Percentiles rank a stretch among this genome's conserved stretches.
These are phyloP conservation scores for Tephrocybe sp. DNA, from an alignment of 768 basidiomycete species.

Conservation along the genomic window DNA sequence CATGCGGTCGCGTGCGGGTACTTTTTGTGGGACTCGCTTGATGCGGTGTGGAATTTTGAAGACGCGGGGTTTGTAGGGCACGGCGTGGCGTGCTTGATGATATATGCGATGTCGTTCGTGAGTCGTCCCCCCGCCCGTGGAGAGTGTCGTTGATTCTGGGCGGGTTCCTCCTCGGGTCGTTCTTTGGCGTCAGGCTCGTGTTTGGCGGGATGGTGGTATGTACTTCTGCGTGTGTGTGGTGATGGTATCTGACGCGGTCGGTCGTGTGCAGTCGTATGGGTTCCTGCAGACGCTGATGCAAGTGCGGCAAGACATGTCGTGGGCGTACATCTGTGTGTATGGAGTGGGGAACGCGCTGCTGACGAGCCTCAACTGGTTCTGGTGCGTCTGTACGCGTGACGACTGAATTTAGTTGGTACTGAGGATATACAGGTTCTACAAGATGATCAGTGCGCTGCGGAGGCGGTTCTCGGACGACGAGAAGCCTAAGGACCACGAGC, in stretches of 20 bases:
- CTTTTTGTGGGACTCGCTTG: slow-evolving; percentile 84
- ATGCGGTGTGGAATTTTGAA: slow-evolving; percentile 65
- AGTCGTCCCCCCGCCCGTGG: too few species aligned
- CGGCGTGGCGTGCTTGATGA: slow-evolving; percentile 65
- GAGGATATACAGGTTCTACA: slow-evolving; percentile 56
- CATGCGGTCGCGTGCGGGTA: slow-evolving; percentile 77
- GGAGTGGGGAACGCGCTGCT: slow-evolving; percentile 62
- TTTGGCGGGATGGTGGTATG: slow-evolving; percentile 60
- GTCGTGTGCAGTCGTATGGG: slow-evolving; percentile 54
- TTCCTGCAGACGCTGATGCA: slow-evolving; percentile 62
- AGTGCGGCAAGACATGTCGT: slow-evolving; percentile 54
- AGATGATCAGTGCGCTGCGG: slow-evolving; percentile 66
- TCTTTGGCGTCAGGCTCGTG: slow-evolving; percentile 69
- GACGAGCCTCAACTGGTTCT: slow-evolving; percentile 76
- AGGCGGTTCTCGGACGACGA: neutral
- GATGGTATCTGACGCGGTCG: too few species aligned
- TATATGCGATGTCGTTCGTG: slow-evolving; percentile 74
- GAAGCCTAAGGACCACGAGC: slow-evolving; percentile 14
- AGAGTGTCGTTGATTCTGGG: too few species aligned
- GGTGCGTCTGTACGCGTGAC: slow-evolving; percentile 57
- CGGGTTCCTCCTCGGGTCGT: slow-evolving; percentile 59
- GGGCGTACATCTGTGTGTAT: slow-evolving; percentile 50
- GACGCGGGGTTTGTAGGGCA: slow-evolving; percentile 79
- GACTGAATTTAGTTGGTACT: too few species aligned
- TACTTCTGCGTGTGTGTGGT: slow-evolving; percentile 1